Conservation (phyloP, 2,329 filamentous ascomycete species). For the Chaetomiaceae sp. region DNA sequence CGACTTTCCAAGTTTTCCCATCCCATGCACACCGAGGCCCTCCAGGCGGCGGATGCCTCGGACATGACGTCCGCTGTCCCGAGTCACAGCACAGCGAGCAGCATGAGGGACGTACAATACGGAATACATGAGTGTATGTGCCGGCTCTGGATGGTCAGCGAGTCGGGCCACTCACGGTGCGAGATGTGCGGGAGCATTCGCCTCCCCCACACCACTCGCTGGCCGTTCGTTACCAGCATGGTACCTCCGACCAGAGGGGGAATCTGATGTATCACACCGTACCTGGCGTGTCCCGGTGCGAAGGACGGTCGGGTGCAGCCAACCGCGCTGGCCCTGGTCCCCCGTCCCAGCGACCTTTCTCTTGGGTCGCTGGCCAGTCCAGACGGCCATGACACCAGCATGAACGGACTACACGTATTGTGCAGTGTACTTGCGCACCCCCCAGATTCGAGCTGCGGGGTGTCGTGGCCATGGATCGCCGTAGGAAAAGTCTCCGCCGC, state of each 20-base stretch:
- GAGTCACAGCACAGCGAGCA: too few species aligned
- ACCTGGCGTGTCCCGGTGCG: conserved; percentile 4
- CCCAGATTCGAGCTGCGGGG: background rate
- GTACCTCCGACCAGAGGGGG: background rate
- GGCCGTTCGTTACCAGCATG: background rate
- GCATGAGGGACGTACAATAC: too few species aligned
- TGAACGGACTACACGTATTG: too few species aligned
- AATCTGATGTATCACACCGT: conserved; percentile 1
- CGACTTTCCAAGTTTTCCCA: too few species aligned
- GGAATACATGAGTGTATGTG: too few species aligned
- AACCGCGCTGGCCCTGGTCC: conserved; percentile 14
- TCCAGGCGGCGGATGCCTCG: too few species aligned
- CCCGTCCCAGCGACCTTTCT: conserved; percentile 9
- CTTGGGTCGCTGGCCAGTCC: conserved; percentile 12
- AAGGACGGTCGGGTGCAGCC: conserved; percentile 13
- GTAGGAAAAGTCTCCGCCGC: too few species aligned
- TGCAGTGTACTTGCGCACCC: conserved; percentile 3
- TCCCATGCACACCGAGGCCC: too few species aligned
- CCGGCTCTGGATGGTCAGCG: too few species aligned
- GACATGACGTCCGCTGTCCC: too few species aligned
- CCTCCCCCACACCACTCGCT: conserved; percentile 16
- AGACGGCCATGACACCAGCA: background rate
- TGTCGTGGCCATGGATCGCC: conserved; percentile 1
- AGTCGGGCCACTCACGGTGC: conserved; percentile 16
- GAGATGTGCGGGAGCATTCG: conserved; percentile 24